Conservation (phyloP, 2,329 filamentous ascomycete genomes). For the Phialophora chinensis region DNA sequence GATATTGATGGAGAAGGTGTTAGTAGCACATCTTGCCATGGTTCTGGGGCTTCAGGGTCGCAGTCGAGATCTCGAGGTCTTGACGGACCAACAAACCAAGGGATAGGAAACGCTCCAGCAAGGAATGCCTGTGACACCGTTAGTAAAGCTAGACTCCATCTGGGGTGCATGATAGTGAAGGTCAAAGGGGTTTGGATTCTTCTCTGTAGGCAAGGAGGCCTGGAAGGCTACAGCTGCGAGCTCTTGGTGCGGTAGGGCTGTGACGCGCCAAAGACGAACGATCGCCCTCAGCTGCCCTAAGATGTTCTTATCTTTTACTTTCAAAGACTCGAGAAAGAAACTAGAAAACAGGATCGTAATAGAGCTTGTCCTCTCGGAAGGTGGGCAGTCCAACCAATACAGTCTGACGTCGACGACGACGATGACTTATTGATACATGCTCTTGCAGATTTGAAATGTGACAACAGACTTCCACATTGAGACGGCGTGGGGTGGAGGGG, state of each 20-base stretch:
- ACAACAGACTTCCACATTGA: conserved; percentile 34
- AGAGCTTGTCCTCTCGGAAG: background rate
- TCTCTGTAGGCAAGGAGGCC: background rate
- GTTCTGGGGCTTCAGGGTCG: conserved; percentile 5
- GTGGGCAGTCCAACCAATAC: background rate
- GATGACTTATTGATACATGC: background rate
- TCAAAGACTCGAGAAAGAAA: background rate
- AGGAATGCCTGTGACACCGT: conserved; percentile 35
- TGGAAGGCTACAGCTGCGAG: background rate
- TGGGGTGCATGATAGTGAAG: conserved; percentile 24
- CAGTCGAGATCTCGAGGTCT: conserved; percentile 10
- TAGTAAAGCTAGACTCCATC: conserved; percentile 29
- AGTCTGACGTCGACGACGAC: background rate
- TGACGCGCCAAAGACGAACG: background rate
- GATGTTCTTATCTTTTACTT: background rate
- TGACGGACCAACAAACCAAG: conserved; percentile 29
- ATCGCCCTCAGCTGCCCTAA: background rate
- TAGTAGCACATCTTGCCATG: conserved; percentile 4
- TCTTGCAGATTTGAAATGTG: background rate
- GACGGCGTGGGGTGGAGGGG: conserved; percentile 9
- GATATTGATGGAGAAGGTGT: conserved; percentile 6
- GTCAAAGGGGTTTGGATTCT: conserved; percentile 3
- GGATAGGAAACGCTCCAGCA: conserved; percentile 33
- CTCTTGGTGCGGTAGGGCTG: background rate
- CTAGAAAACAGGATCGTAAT: background rate